Conservation (phyloP, 192 early-diverging fungal genomes). For the Entomortierella lignicola region DNA sequence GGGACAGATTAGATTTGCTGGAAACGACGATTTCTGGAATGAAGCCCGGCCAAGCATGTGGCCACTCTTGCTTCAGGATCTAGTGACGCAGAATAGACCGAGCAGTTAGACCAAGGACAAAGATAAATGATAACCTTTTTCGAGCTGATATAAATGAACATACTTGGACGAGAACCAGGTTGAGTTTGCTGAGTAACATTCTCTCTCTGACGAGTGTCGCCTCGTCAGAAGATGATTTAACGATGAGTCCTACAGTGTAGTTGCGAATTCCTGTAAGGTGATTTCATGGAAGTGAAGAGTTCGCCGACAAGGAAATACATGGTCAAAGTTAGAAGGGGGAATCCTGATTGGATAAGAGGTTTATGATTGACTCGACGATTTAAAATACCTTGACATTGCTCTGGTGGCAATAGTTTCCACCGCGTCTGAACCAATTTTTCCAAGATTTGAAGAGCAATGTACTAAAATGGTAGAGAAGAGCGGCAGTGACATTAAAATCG, state of each 20-base stretch:
- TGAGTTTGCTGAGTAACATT: constrained; percentile 90
- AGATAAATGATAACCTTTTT: too few relatives aligned
- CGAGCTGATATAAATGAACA: too few relatives aligned
- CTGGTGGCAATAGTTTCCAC: constrained; percentile 94
- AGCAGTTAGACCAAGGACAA: too few relatives aligned
- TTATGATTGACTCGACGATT: neutral
- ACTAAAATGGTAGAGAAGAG: constrained; percentile 61
- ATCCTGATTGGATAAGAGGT: too few relatives aligned
- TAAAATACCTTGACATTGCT: constrained; percentile 80
- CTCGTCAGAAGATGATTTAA: constrained; percentile 92
- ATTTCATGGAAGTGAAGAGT: neutral
- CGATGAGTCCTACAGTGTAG: constrained; percentile 93
- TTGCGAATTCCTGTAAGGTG: constrained; percentile 85
- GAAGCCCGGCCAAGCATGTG: constrained; percentile 98
- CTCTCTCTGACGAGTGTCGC: constrained; percentile 78
- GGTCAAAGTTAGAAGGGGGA: neutral
- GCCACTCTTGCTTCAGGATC: constrained; percentile 99
- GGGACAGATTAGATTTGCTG: constrained; percentile 87
- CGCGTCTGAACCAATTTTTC: constrained; percentile 96
- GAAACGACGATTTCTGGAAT: constrained; percentile 98
- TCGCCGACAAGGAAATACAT: neutral
- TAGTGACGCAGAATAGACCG: constrained; percentile 23
- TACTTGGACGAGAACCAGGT: constrained; percentile 97
- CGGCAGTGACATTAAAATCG: neutral
- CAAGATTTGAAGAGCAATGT: constrained; percentile 91